Percentiles rank a stretch among this genome's conserved stretches.
phyloP scores from a whole-genome alignment of 2,329 filamentous ascomycete species.

The Neofusicoccum umdonicola region DNA sequence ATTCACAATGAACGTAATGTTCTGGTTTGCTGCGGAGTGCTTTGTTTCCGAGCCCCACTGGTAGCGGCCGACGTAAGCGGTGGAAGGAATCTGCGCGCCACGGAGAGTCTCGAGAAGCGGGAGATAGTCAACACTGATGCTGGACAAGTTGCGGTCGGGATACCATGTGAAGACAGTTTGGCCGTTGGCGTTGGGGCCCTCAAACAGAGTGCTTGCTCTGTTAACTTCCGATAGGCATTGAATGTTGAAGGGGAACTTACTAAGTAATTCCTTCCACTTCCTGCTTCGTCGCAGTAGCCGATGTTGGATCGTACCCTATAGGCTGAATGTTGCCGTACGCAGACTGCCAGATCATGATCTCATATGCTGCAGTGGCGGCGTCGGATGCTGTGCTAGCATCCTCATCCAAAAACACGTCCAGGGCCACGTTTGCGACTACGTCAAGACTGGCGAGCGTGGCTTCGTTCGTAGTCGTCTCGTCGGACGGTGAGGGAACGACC shows the following conservation, averaged over 20 bases:
- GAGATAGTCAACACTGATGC: constrained; percentile 11
- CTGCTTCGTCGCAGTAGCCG: not conserved
- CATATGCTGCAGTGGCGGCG: constrained; percentile 6
- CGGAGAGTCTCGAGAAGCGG: constrained; percentile 16
- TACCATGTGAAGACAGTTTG: constrained; percentile 18
- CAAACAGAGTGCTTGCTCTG: constrained; percentile 7
- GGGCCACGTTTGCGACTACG: constrained; percentile 15
- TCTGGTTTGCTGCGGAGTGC: constrained; percentile 7
- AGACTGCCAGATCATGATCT: constrained; percentile 19
- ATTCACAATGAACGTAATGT: constrained; percentile 17
- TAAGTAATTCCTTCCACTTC: constrained; percentile 13
- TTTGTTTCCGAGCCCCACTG: constrained; percentile 19
- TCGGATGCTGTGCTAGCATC: constrained; percentile 8
- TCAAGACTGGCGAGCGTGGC: constrained; percentile 9
- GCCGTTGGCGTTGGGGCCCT: constrained; percentile 16
- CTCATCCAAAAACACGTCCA: constrained; percentile 18
- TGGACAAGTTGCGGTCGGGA: constrained; percentile 1
- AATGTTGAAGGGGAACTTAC: not conserved
- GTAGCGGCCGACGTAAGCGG: constrained; percentile 16
- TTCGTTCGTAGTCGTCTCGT: not conserved
- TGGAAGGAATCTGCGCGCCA: not conserved
- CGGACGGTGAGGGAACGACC: constrained; percentile 4
- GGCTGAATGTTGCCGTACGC: constrained; percentile 17
- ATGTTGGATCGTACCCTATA: constrained; percentile 4
- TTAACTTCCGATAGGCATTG: too few relatives aligned